These are phyloP conservation scores for Exserohilum rostratum DNA, from an alignment of 2,329 filamentous ascomycete genomes.

Conservation along the genomic window DNA sequence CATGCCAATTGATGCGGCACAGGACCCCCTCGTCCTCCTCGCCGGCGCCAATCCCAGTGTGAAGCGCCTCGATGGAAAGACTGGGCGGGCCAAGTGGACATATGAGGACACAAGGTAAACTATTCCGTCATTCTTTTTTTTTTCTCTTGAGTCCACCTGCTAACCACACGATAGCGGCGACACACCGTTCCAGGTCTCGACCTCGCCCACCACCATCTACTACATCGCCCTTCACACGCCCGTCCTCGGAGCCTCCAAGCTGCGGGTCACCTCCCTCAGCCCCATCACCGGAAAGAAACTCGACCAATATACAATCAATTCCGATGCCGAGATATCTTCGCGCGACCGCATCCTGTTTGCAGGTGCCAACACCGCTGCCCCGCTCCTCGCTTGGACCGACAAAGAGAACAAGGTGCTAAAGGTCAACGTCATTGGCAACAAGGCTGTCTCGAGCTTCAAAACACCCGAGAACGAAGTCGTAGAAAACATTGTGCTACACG, in stretches of 20 bases:
- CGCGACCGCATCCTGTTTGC: slow-evolving; percentile 73
- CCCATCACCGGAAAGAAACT: slow-evolving; percentile 72
- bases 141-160: background rate
- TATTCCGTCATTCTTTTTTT: background rate
- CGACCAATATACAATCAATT: slow-evolving; percentile 73
- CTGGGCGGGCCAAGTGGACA: slow-evolving; percentile 80
- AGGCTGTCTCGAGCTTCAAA: slow-evolving; percentile 51
- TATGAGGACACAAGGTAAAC: slow-evolving; percentile 65
- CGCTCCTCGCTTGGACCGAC: slow-evolving; percentile 78
- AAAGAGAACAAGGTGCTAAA: slow-evolving; percentile 66
- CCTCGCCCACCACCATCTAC: slow-evolving; percentile 71
- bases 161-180: slow-evolving; percentile 61
- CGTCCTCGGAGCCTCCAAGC: slow-evolving; percentile 69
- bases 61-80: slow-evolving; percentile 72
- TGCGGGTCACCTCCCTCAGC: slow-evolving; percentile 78
- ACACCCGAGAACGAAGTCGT: slow-evolving; percentile 50
- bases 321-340: slow-evolving; percentile 73
- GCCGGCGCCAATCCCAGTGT: slow-evolving; percentile 64
- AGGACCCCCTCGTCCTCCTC: slow-evolving; percentile 75
- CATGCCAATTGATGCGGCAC: slow-evolving; percentile 53
- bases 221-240: slow-evolving; percentile 75
- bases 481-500: slow-evolving; percentile 69
- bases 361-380: slow-evolving; percentile 75
- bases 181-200: slow-evolving; percentile 75
- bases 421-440: slow-evolving; percentile 69